phyloP scores from a whole-genome alignment of 176 grass and related monocot genomes.

The Carex littledalei region DNA sequence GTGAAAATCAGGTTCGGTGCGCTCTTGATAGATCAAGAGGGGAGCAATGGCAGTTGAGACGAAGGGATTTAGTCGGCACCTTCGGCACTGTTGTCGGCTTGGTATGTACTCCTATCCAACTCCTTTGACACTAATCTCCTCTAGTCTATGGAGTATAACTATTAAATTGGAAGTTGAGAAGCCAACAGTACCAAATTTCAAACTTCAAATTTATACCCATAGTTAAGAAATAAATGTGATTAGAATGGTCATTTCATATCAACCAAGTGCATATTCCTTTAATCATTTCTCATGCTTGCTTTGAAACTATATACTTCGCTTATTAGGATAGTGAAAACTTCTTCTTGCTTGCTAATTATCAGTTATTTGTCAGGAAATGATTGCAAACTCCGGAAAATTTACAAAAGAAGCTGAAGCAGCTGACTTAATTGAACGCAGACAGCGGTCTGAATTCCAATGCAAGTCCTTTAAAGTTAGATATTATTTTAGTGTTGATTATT shows the following conservation, averaged over 20 bases:
- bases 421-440: constrained; percentile 83
- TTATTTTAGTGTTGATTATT: neutral
- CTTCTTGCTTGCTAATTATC: neutral
- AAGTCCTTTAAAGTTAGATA: constrained; percentile 23
- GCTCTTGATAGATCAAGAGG: constrained; percentile 27
- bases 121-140: neutral
- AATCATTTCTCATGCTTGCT: neutral
- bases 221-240: neutral
- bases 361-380: constrained; percentile 42
- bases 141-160: neutral
- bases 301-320: neutral
- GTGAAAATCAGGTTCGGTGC: constrained; percentile 22
- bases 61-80: constrained; percentile 53
- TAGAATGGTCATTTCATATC: neutral
- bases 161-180: neutral
- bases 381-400: constrained; percentile 36
- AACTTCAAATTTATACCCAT: neutral
- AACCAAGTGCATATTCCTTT: neutral
- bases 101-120: constrained; percentile 30
- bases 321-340: neutral
- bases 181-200: neutral
- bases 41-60: constrained; percentile 20
- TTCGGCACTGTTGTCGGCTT: constrained; percentile 33
- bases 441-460: constrained; percentile 96
- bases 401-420: constrained; percentile 56